Evolutionary conservation across 257 asterid genomes (phyloP).

Genomic region (Plectranthus barbatus): DNA sequence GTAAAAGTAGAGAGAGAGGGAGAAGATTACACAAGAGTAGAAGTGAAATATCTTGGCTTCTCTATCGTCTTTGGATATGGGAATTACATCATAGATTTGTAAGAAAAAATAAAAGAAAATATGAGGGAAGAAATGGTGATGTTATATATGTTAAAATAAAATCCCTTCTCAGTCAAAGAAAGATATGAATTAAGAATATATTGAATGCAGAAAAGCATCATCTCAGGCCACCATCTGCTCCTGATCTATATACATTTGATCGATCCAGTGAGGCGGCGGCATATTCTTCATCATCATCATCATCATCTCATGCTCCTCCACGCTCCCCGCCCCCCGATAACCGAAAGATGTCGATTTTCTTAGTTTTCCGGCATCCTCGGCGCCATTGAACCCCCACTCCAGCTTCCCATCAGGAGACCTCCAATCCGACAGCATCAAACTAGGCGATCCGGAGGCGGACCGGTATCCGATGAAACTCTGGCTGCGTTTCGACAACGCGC

Average conservation of each 20-base stretch:
- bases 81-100: no score
- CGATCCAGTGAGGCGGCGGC: slow-evolving; percentile 49
- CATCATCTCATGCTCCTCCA: slow-evolving; percentile 22
- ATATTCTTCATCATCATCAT: slow-evolving; percentile 21
- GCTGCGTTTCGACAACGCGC: slow-evolving; percentile 62
- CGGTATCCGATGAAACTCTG: slow-evolving; percentile 56
- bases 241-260: slow-evolving; percentile 79
- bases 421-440: slow-evolving; percentile 44
- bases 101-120: background rate
- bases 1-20: no score
- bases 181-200: no score
- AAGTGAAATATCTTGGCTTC: no score
- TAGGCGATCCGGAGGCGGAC: slow-evolving; percentile 2
- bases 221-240: slow-evolving; percentile 67
- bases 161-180: no score
- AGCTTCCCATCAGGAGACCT: slow-evolving; percentile 66
- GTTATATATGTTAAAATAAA: no score
- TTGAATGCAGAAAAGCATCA: background rate
- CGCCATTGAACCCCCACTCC: slow-evolving; percentile 78
- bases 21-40: no score
- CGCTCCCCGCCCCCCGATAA: slow-evolving; percentile 5
- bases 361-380: slow-evolving; percentile 52
- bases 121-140: background rate
- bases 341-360: slow-evolving; percentile 49
- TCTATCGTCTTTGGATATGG: no score